Base-by-base conservation (phyloP, 306 rosid genomes). In the Senna siamea region DNA sequence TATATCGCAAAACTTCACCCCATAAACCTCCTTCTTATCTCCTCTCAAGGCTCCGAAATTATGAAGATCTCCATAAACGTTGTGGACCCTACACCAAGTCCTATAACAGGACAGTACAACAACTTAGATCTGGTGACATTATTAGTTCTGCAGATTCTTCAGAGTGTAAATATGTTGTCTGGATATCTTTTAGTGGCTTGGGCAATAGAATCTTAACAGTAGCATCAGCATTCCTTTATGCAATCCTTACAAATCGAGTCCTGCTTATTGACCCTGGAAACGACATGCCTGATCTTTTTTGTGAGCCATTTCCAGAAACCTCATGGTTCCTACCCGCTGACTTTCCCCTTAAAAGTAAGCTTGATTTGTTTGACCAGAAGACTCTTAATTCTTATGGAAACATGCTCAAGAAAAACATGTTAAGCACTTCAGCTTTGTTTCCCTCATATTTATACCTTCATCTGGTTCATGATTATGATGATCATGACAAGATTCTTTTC, bases 401-500 rank as follows among this genome's bases (percentile, higher is more conserved):
- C 51, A 83, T 86, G 81, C 66, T 86, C 18, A 86, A 77, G 76
- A 74, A 76, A 18, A 76, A 63, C 37, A 77, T 52, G 14, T 18
- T 76, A 10, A n/a, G 76, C 61, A 64, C 64, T 78, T 62, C 37
- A 2, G 30, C 53, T 22, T 38, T 66, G n/a, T 53, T 34, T 8
- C 79, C 84, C 12, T 54, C 93, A 52, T 88, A 71, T 81, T 56
- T 90, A 47, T 90, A 88, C 77, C 85, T 90, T 63, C 96, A 90
- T 79, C 75, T 88, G 38, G 85, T 44, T n/a, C 96, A 90, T 76
- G 91, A 88, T 76, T 90, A 88, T 18, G 83, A 76, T 20, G 76
- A 84, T 46, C 76, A 88, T 22, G 93, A 90, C 78, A 86, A 85
- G 65, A 88, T 88, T 65, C 83, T 90, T 85, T 88, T 90, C 74